A percentile compares a stretch with the other conserved stretches of the same genome.
Conservation (phyloP, 805 yeast species). For the Cyberlindnera maritima region DNA sequence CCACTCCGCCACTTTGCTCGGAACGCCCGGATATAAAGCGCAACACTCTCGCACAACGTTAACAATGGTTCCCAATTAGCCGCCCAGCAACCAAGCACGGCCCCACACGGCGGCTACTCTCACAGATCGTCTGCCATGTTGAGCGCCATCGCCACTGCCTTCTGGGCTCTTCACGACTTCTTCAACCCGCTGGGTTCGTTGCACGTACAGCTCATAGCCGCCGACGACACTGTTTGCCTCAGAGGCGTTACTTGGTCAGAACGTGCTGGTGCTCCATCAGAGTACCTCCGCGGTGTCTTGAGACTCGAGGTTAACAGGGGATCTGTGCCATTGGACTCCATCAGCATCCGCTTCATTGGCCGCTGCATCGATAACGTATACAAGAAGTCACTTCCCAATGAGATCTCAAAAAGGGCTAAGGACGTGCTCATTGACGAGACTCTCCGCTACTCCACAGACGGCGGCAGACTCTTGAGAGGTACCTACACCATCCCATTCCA, state of each 20-base stretch:
- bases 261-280: constrained; percentile 12
- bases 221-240: constrained; percentile 16
- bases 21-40: too few relatives aligned
- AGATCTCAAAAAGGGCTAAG: background rate
- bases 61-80: background rate
- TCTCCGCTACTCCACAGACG: constrained; percentile 8
- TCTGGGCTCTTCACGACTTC: constrained; percentile 1
- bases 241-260: constrained; percentile 21
- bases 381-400: background rate
- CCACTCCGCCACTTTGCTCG: background rate
- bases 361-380: constrained; percentile 10
- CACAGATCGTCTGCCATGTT: background rate
- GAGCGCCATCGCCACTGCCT: background rate
- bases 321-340: constrained; percentile 8
- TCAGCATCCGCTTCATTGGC: constrained; percentile 20
- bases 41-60: too few relatives aligned
- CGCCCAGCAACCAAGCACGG: background rate
- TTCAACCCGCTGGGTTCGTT: constrained; percentile 6
- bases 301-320: constrained; percentile 11
- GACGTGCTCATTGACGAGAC: constrained; percentile 15
- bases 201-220: constrained; percentile 8
- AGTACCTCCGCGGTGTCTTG: constrained; percentile 15
- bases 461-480: constrained; percentile 14
- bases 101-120: constrained; percentile 2
- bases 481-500: constrained; percentile 24